Base-by-base conservation (phyloP, 2,329 filamentous ascomycete species). In the Calonectria pseudoturangicola region DNA sequence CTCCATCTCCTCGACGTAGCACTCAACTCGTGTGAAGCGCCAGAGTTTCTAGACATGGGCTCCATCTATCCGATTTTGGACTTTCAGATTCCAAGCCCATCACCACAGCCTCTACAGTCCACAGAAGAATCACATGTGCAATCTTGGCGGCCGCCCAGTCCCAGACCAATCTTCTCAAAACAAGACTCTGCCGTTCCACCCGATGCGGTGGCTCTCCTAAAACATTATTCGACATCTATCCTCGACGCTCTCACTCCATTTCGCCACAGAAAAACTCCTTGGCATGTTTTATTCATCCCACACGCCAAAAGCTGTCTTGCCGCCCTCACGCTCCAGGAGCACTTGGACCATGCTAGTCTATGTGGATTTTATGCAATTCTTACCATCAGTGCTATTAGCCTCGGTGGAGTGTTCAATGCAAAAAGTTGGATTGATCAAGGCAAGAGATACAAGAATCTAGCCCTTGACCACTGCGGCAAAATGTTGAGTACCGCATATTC, bases 301-400 rank as follows among this genome's bases (percentile, higher is more conserved):
- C 48, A 51, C 13, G 25, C 48, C 48, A 51, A 51, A 16, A 51
- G 6, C 48, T 51, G 48, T 8, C 48, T 51, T 16, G 48, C 48
- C 3, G 48, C 48, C 1, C 48, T 51, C 12, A 28, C 48, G 2
- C 48, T 51, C 4, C 25, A 51, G 4, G 48, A 51, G 25, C 9
- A 16, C 3, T 16, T 51, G 25, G 48, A 51, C 12, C 48, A 51
- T 16, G 48, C 48, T 1, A 51, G 48, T 15, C 12, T 51, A 8
- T 51, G 48, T 21, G 48, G 48, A 21, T 51, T 51, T 16, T 51
- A 51, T 28, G 48, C 48, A 25, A 51, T 51, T 16, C 48, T 51
- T 2, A 28, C 48, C 4, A 12, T 51, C 25, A 51, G 48, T 15
- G 21, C 48, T 6, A 28, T 25, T 16, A 51, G 48, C 8, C 27